Evolutionary conservation across 2,329 filamentous ascomycete genomes (phyloP).

Genomic region (Pseudogymnoascus pannorum): DNA sequence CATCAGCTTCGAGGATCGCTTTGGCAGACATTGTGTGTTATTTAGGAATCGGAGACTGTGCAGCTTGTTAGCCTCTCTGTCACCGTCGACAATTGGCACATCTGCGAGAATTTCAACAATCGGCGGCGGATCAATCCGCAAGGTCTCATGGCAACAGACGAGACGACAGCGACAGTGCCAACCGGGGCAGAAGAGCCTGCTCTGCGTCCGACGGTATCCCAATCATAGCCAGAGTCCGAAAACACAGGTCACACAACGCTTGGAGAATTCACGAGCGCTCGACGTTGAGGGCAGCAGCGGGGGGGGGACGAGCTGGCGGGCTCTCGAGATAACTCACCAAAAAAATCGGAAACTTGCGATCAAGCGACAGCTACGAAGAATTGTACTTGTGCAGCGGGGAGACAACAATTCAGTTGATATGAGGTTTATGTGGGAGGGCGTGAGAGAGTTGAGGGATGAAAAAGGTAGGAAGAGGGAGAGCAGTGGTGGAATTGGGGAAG

Average conservation of each 20-base stretch:
- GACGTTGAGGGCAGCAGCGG: neutral
- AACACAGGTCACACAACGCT: neutral
- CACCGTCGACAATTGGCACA: neutral
- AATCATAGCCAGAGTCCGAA: neutral
- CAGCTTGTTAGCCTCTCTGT: neutral
- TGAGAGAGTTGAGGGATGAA: neutral
- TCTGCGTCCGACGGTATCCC: neutral
- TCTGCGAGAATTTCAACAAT: neutral
- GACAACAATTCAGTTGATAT: conserved; percentile 1
- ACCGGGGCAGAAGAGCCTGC: neutral
- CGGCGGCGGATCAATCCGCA: neutral
- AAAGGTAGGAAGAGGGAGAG: neutral
- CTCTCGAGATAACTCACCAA: conserved; percentile 3
- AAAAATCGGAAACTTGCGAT: conserved; percentile 3
- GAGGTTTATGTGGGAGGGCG: conserved; percentile 4
- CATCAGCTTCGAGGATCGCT: conserved; percentile 96
- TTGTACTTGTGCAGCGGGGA: conserved; percentile 1
- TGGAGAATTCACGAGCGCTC: neutral
- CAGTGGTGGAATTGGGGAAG: neutral
- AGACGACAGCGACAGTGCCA: neutral
- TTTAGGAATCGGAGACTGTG: conserved; percentile 7
- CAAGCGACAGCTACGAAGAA: neutral
- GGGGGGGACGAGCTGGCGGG: neutral
- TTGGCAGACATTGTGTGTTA: conserved; percentile 75
- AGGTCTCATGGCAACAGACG: neutral